These are phyloP conservation scores for Neoboletus magnificus DNA, from an alignment of 768 basidiomycete genomes.

Conservation along the genomic window DNA sequence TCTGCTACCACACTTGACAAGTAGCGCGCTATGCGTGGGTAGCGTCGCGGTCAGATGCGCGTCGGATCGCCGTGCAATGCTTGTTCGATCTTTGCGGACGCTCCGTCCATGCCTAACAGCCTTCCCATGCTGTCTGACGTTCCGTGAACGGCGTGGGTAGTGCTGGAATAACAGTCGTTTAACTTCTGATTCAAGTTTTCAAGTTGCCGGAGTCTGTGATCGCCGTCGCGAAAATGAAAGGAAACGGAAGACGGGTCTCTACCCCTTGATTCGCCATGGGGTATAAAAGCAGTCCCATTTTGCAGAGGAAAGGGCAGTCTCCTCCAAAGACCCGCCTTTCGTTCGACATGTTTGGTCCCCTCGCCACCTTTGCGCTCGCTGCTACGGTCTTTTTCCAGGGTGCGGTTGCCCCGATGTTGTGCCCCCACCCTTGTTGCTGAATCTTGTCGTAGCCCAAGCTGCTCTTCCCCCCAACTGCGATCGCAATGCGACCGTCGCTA, in stretches of 20 bases:
- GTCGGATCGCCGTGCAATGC: no score
- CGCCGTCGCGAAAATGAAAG: background rate
- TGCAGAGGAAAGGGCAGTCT: background rate
- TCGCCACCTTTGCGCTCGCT: slow-evolving; percentile 14
- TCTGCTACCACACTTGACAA: no score
- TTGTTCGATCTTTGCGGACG: background rate
- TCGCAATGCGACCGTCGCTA: slow-evolving; percentile 56
- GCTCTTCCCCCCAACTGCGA: slow-evolving; percentile 44
- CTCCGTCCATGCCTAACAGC: background rate
- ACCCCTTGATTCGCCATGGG: no score
- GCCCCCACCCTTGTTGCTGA: background rate
- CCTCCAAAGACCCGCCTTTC: background rate
- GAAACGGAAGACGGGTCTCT: background rate
- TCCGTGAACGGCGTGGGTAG: slow-evolving; percentile 1
- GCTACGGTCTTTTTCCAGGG: slow-evolving; percentile 13
- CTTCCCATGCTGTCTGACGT: background rate
- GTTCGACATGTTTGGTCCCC: slow-evolving; percentile 18
- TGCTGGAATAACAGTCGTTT: no score
- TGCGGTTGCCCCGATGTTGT: background rate
- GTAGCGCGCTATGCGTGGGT: no score
- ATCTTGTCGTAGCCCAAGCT: slow-evolving; percentile 42
- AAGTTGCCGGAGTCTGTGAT: background rate
- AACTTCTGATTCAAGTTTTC: no score
- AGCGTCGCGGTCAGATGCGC: no score
- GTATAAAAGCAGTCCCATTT: slow-evolving; percentile 17